These are phyloP conservation scores for Sesbania bispinosa DNA, from an alignment of 306 rosid species.

Conservation along the genomic window DNA sequence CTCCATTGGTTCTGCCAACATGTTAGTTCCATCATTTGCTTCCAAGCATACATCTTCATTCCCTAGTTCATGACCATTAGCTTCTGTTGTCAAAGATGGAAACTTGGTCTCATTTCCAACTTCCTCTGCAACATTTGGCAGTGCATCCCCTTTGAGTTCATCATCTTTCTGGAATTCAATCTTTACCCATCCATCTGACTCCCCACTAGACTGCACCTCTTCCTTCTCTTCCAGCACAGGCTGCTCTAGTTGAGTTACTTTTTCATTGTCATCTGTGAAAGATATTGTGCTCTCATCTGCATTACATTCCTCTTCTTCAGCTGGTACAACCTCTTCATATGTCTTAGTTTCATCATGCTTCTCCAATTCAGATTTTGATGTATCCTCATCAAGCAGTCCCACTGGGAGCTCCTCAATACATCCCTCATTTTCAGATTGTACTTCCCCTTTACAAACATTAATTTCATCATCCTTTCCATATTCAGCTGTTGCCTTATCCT, in stretches of 20 bases:
- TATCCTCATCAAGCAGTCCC: conserved; percentile 26
- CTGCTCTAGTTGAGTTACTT: conserved; percentile 5
- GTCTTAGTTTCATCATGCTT: not conserved
- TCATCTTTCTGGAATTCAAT: conserved; percentile 2
- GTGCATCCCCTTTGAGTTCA: not conserved
- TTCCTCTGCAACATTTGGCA: not conserved
- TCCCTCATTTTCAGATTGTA: not conserved
- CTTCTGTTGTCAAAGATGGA: not conserved
- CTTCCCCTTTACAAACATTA: not conserved
- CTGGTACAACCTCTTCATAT: not conserved
- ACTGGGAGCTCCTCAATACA: conserved; percentile 11
- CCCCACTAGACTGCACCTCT: conserved; percentile 17
- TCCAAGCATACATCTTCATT: not conserved
- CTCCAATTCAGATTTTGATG: not conserved
- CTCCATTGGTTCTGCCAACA: not conserved
- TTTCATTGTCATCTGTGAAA: not conserved
- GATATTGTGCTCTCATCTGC: not conserved
- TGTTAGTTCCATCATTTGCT: no score
- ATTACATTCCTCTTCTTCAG: not conserved
- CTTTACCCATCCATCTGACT: conserved; percentile 20
- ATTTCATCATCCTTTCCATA: not conserved
- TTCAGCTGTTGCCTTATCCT: not conserved
- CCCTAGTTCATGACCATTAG: not conserved
- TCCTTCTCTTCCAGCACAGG: conserved; percentile 13
- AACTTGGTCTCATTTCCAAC: not conserved